Percentiles rank a stretch among this genome's conserved stretches.
Evolutionary conservation across 2,329 filamentous ascomycete genomes (phyloP).

Genomic region (Dothidotthia symphoricarpi): DNA sequence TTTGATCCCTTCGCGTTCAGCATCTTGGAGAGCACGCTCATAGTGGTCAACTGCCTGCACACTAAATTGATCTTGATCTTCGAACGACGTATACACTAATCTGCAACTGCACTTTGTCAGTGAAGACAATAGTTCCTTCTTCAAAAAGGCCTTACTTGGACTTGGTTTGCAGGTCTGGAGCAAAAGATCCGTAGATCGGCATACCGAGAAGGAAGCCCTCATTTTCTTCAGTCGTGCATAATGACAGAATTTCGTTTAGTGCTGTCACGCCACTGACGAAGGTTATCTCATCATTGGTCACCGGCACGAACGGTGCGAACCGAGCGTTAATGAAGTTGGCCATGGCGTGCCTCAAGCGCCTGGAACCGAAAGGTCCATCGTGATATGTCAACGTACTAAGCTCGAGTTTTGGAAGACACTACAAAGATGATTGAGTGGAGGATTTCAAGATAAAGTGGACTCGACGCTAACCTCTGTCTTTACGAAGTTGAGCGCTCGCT

Average conservation of each 20-base stretch:
- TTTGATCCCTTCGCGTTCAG: conserved; percentile 33
- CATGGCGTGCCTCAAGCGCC: conserved; percentile 1
- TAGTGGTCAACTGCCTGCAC: conserved; percentile 47
- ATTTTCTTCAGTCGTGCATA: conserved; percentile 43
- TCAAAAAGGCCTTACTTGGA: conserved; percentile 40
- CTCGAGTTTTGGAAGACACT: neutral
- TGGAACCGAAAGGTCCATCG: conserved; percentile 4
- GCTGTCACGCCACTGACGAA: conserved; percentile 38
- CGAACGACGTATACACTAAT: neutral
- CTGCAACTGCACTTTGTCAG: conserved; percentile 31
- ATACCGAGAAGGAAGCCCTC: conserved; percentile 44
- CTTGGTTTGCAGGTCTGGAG: conserved; percentile 40
- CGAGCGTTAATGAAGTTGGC: neutral
- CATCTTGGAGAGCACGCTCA: conserved; percentile 38
- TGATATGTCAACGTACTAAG: neutral
- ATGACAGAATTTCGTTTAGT: conserved; percentile 46
- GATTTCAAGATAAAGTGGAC: neutral
- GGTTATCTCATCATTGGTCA: neutral
- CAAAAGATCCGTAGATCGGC: conserved; percentile 24
- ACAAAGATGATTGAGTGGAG: neutral
- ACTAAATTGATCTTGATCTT: conserved; percentile 35
- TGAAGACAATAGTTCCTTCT: conserved; percentile 4
- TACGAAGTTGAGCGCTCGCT: conserved; percentile 17
- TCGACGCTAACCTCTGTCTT: conserved; percentile 9
- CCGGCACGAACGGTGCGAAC: neutral